These are phyloP conservation scores for Blastobotrys americana DNA, from an alignment of 805 yeast genomes.

Conservation along the genomic window DNA sequence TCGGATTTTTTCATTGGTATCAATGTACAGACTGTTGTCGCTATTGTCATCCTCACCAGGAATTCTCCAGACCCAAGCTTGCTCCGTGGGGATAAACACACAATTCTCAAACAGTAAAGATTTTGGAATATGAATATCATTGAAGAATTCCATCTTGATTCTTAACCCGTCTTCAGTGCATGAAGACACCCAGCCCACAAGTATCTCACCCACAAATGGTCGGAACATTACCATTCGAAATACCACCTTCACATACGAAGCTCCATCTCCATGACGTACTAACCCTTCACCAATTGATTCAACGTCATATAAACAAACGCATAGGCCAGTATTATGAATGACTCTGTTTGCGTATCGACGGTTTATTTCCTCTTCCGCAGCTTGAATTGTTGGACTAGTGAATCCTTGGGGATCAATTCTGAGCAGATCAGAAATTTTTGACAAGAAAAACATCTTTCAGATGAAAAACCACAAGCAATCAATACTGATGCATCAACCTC, in stretches of 20 bases:
- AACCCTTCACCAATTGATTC: conserved; percentile 79
- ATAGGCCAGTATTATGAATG: conserved; percentile 76
- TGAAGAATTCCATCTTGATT: conserved; percentile 77
- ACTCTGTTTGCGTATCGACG: conserved; percentile 81
- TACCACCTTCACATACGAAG: conserved; percentile 64
- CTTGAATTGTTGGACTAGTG: conserved; percentile 59
- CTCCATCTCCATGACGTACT: conserved; percentile 92
- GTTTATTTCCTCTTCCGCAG: conserved; percentile 74
- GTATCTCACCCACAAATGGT: conserved; percentile 89
- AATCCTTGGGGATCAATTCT: conserved; percentile 84
- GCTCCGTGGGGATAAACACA: conserved; percentile 59
- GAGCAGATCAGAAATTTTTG: conserved; percentile 74
- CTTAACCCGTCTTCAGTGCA: conserved; percentile 84
- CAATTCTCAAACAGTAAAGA: conserved; percentile 73
- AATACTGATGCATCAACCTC: too few species aligned
- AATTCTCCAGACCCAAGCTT: conserved; percentile 92
- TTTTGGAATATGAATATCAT: conserved; percentile 86
- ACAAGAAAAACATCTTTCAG: conserved; percentile 78
- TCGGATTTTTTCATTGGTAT: conserved; percentile 83
- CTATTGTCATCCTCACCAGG: conserved; percentile 23
- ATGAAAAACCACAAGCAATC: too few species aligned
- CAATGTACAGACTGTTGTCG: conserved; percentile 75
- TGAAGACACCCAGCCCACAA: conserved; percentile 88
- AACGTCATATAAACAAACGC: conserved; percentile 78
- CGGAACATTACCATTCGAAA: conserved; percentile 79